Base-by-base conservation (phyloP, 106 monocot genomes). In the Apostasia ramifera region DNA sequence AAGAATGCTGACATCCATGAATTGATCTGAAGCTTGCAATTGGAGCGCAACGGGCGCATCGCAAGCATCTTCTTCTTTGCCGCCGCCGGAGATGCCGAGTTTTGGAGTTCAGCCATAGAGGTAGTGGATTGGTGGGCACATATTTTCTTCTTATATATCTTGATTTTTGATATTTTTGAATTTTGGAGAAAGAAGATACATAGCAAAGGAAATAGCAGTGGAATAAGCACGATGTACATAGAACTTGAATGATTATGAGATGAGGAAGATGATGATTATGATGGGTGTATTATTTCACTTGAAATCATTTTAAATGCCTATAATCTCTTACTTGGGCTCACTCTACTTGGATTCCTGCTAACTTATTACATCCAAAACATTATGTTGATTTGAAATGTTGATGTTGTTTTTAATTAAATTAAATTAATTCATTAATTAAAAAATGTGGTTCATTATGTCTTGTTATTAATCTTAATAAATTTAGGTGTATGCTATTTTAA, bases 101-200 rank as follows among this genome's bases (percentile, higher is more conserved):
- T 81, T 81, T 50, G 67, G 69, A 62, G 72, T 43, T 69, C 80
- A 74, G 84, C 80, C 70, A 63, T 66, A 46, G 70, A 8, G 47
- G 56, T 45, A 50, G 58, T 12, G 2, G n/a, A 44, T 49, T 40
- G 74, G 61, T 43, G 59, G 77, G 41, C 12, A 61, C 59, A 47
- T 48, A 66, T n/a, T 63, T 73, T 71, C 61, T 73, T 59, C 57
- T 62, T 66, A 8, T 37, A 11, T 68, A 12, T 8, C 39, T 68
- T 14, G 5, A 40, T 26, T 39, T 65, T 53, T 26, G 26, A 26
- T 13, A 37, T 44, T 46, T 68, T 74, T 79, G 59, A 49, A 50
- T 62, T 67, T 14, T 7, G 56, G 73, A 59, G 60, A 67, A 79
- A 61, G 44, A 68, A 53, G 49, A 48, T 66, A 67, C 66, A 64